Evolutionary conservation across 2,329 filamentous ascomycete species (phyloP).

Genomic region (Aspergillus aculeatus): DNA sequence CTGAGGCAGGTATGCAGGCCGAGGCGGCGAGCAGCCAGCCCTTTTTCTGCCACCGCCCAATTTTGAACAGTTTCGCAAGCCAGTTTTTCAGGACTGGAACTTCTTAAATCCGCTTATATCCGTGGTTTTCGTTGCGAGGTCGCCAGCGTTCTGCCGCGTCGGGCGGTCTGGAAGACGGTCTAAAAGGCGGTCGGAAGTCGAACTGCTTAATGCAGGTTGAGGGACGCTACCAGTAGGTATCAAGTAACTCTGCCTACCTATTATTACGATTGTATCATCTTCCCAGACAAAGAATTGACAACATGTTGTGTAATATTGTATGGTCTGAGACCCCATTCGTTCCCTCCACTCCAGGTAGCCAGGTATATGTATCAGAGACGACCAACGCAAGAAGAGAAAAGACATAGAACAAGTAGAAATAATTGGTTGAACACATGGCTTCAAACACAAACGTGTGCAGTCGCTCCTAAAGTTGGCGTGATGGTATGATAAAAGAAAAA

Average conservation of each 20-base stretch:
- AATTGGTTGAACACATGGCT: not conserved
- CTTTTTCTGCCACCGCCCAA: not conserved
- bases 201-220: too few species aligned
- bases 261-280: too few species aligned
- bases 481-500: constrained; percentile 6
- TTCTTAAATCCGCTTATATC: not conserved
- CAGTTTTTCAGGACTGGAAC: not conserved
- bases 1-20: too few species aligned
- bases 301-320: not conserved
- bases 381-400: not conserved
- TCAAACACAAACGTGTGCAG: not conserved
- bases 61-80: not conserved
- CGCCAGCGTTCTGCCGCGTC: not conserved
- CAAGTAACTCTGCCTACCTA: too few species aligned
- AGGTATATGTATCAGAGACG: not conserved
- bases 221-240: too few species aligned
- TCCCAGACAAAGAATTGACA: not conserved
- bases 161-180: not conserved
- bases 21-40: not conserved
- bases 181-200: not conserved
- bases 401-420: not conserved
- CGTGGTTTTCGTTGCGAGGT: not conserved
- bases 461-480: not conserved
- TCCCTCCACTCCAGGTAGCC: not conserved
- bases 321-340: not conserved